These are phyloP conservation scores for Cystofilobasidium ferigula DNA, from an alignment of 768 basidiomycete species.

Conservation along the genomic window DNA sequence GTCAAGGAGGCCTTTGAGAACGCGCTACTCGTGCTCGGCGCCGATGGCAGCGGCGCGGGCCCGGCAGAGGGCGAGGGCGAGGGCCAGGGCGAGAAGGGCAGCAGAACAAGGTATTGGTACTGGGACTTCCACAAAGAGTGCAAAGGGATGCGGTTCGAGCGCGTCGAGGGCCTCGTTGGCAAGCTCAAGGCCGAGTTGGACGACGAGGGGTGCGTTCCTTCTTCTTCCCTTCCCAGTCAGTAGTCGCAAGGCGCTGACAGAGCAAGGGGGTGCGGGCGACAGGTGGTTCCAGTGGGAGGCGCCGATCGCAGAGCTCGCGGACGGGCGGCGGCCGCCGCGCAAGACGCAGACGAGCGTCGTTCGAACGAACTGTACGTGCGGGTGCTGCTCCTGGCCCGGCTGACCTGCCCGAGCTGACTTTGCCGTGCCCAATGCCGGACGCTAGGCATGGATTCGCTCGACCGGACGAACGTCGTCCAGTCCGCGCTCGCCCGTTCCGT, in stretches of 20 bases:
- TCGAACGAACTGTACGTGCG: slow-evolving; percentile 20
- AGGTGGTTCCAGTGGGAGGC: slow-evolving; percentile 8
- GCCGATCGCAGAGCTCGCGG: background rate
- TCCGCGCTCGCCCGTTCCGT: slow-evolving; percentile 78
- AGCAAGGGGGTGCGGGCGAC: too few species aligned
- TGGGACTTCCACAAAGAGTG: slow-evolving; percentile 98
- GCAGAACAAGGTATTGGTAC: slow-evolving; percentile 73
- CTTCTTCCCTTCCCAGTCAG: slow-evolving; percentile 9
- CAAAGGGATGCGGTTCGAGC: slow-evolving; percentile 86
- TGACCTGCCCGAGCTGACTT: background rate
- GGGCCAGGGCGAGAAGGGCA: slow-evolving; percentile 44
- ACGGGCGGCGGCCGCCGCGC: background rate
- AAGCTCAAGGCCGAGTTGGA: slow-evolving; percentile 47
- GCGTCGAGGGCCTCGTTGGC: slow-evolving; percentile 72
- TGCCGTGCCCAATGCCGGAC: background rate
- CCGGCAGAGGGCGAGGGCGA: too few species aligned
- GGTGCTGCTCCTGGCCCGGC: too few species aligned
- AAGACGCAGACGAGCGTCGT: slow-evolving; percentile 16
- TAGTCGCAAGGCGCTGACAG: background rate
- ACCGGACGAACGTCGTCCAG: slow-evolving; percentile 94
- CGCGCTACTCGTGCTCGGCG: slow-evolving; percentile 54
- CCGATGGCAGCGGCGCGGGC: too few species aligned
- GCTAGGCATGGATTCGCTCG: slow-evolving; percentile 36
- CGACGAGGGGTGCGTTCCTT: slow-evolving; percentile 52
- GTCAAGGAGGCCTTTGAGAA: slow-evolving; percentile 92